Evolutionary conservation across 2,329 filamentous ascomycete genomes (phyloP).

Genomic region (Incumbomyces lentus): DNA sequence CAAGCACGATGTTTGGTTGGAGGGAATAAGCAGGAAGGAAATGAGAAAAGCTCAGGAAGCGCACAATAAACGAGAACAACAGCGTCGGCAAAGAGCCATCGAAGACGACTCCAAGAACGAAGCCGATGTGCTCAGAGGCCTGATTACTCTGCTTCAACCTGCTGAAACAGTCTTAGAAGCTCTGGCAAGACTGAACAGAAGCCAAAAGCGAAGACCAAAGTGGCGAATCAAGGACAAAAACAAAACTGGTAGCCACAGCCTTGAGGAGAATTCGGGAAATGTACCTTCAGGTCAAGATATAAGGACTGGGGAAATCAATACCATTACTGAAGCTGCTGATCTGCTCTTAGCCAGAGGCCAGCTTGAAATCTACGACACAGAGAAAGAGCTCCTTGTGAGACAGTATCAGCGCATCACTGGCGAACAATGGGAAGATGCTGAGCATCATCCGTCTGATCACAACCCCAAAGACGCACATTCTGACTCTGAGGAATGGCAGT

Average conservation of each 20-base stretch:
- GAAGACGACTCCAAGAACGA: constrained; percentile 66
- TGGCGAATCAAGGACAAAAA: constrained; percentile 48
- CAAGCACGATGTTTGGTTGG: constrained; percentile 82
- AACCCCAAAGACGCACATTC: constrained; percentile 28
- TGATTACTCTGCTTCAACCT: constrained; percentile 64
- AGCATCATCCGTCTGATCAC: constrained; percentile 17
- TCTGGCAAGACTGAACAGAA: constrained; percentile 65
- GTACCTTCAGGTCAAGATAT: constrained; percentile 59
- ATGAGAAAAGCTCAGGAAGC: constrained; percentile 81
- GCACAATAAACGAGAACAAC: constrained; percentile 72
- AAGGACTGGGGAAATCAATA: constrained; percentile 64
- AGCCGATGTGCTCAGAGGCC: constrained; percentile 58
- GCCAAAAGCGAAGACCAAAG: constrained; percentile 48
- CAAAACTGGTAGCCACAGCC: constrained; percentile 11
- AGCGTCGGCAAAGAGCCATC: constrained; percentile 59
- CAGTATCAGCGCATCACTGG: constrained; percentile 79
- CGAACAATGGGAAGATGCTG: constrained; percentile 63
- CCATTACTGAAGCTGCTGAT: constrained; percentile 82
- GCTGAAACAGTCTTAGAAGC: constrained; percentile 85
- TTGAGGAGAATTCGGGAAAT: constrained; percentile 24
- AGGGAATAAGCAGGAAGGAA: constrained; percentile 86
- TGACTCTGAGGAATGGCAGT: constrained; percentile 62
- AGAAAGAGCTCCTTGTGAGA: constrained; percentile 71
- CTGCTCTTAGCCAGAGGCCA: constrained; percentile 73
- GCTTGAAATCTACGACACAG: constrained; percentile 82